These are phyloP conservation scores for Trichophyton rubrum DNA, from an alignment of 2,329 filamentous ascomycete species.

Conservation along the genomic window DNA sequence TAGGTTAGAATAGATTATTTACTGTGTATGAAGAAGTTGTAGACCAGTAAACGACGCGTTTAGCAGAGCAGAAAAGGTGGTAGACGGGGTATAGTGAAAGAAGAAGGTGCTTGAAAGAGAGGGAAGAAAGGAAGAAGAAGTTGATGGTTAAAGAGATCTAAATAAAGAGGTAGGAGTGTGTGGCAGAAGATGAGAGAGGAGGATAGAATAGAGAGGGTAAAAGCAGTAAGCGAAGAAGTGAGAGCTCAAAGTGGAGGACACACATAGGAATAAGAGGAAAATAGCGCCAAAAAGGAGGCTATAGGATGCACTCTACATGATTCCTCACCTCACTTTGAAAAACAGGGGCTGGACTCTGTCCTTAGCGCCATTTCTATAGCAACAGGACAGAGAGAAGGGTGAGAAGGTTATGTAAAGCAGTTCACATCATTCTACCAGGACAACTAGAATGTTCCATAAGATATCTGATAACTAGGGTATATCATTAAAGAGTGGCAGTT, in stretches of 20 bases:
- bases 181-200: background rate
- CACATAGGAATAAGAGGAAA: background rate
- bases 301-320: background rate
- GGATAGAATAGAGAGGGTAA: background rate
- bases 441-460: background rate
- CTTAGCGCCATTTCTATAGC: background rate
- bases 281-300: background rate
- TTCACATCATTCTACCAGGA: background rate
- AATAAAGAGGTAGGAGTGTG: background rate
- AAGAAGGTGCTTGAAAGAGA: background rate
- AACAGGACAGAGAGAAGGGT: background rate
- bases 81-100: background rate
- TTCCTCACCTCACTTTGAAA: background rate
- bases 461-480: background rate
- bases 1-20: background rate
- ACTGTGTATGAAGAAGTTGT: background rate
- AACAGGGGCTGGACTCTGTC: background rate
- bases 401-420: background rate
- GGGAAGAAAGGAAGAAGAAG: background rate
- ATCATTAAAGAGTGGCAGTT: background rate
- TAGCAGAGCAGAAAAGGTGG: background rate
- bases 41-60: background rate
- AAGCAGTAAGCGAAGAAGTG: slow-evolving; percentile 2
- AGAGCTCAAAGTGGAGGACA: background rate
- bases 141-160: background rate